These are phyloP conservation scores for Aspergillus flavus DNA, from an alignment of 2,329 filamentous ascomycete genomes.

Conservation along the genomic window DNA sequence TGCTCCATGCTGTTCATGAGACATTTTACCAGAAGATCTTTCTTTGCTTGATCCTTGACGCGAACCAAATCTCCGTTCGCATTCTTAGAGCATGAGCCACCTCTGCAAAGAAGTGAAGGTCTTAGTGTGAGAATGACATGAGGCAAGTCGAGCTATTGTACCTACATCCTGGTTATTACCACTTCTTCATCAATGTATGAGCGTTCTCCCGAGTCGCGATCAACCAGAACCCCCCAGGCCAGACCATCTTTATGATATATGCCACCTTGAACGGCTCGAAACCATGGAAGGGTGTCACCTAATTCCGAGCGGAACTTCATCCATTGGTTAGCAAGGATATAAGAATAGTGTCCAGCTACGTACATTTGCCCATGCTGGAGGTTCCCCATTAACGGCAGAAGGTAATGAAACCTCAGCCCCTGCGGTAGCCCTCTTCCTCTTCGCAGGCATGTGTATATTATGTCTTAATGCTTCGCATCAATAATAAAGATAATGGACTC, in stretches of 20 bases:
- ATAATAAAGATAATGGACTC: background rate
- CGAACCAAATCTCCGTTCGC: constrained; percentile 51
- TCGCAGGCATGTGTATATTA: background rate
- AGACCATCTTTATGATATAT: constrained; percentile 55
- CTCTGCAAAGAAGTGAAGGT: constrained; percentile 41
- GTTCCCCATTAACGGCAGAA: constrained; percentile 31
- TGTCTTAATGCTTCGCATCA: background rate
- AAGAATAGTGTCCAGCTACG: background rate
- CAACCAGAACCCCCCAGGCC: constrained; percentile 62
- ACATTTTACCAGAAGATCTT: constrained; percentile 39
- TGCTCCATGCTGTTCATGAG: constrained; percentile 51
- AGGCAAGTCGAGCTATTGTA: constrained; percentile 13
- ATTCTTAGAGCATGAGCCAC: constrained; percentile 56
- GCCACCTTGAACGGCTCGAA: constrained; percentile 62
- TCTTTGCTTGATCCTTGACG: constrained; percentile 48
- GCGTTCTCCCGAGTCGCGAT: constrained; percentile 55
- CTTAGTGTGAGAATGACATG: background rate
- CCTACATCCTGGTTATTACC: constrained; percentile 65
- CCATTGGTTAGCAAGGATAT: constrained; percentile 6
- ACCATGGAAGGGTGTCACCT: constrained; percentile 66
- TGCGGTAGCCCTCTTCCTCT: background rate
- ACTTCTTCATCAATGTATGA: constrained; percentile 64
- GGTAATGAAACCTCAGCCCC: background rate
- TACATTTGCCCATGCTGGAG: constrained; percentile 59
- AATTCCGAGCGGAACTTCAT: constrained; percentile 51